Evolutionary conservation across 2,329 filamentous ascomycete genomes (phyloP), one percentile per base, ranked within the genome.

Genomic region (Eurotiales sp.): DNA sequence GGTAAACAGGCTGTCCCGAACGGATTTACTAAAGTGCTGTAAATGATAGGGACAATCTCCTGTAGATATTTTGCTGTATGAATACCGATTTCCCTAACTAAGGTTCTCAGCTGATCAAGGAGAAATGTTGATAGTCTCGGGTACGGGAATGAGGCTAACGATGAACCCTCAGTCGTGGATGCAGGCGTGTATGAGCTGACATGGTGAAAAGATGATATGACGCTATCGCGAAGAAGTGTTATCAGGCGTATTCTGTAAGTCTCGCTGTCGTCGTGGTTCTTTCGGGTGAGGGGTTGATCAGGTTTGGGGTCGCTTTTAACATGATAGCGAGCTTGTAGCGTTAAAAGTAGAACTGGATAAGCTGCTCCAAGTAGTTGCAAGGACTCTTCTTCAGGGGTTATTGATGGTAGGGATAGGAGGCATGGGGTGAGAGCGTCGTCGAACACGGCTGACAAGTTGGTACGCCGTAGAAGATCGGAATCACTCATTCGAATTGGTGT

Each of bases 371-470:
- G 77, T 3, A 96, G 71, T 1, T 64, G 61, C 2, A 87, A 63
- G 3, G 87, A 87, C 51, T 93, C 87, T 0, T 77, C 64, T 61
- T 88, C 86, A 0, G 87, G 83, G 0, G 89, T 96, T 37, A 95
- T 73, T 11, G 78, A 82, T 0, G 92, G 91, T 5, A 96, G 76
- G 60, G 84, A 88, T 7, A 86, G 77, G n/a, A 96, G 77, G 30
- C 84, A 83, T 0, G 89, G 87, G 14, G 61, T 64, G 29, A 76
- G 56, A 21, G 72, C 72, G 37, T 75, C 71, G 59, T 72, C 64
- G 53, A 75, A 75, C 49, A 75, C 72, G 2, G 72, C 71, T 22
- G 66, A 66, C 14, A 76, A 63, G 49, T 74, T 74, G 7, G 71
- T 74, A 19, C 69, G 65, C 15, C 58, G 59, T 7, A 76, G 63